Conservation (phyloP, 495 filamentous ascomycete genomes). For the Aspergillus steynii region DNA sequence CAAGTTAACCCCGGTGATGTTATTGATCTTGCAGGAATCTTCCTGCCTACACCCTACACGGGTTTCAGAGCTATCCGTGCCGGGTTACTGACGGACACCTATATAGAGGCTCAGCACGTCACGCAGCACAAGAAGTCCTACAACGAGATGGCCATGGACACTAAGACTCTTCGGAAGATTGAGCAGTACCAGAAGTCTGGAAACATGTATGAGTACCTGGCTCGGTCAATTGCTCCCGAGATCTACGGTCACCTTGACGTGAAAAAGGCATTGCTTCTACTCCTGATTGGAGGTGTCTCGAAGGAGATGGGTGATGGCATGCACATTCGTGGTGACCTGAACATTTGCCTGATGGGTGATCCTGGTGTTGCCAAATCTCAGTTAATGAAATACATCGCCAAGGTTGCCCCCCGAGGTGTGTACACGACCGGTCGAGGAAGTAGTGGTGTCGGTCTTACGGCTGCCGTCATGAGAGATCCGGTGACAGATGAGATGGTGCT, state of each 20-base stretch:
- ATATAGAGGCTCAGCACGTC: constrained; percentile 90
- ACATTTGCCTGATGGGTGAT: constrained; percentile 98
- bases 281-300: constrained; percentile 93
- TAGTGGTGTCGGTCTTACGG: constrained; percentile 95
- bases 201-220: constrained; percentile 90
- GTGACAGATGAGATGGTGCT: constrained; percentile 99
- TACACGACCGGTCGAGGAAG: constrained; percentile 97
- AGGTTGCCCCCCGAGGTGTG: constrained; percentile 94
- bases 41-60: constrained; percentile 95
- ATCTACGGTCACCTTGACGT: constrained; percentile 97
- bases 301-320: constrained; percentile 98
- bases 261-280: constrained; percentile 92
- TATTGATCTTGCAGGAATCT: constrained; percentile 90
- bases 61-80: constrained; percentile 96
- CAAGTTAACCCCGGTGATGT: constrained; percentile 92
- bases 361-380: constrained; percentile 99
- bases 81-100: constrained; percentile 93
- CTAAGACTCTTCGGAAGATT: constrained; percentile 74
- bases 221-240: constrained; percentile 94
- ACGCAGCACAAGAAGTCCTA: constrained; percentile 98
- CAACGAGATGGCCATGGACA: constrained; percentile 79
- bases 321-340: constrained; percentile 97
- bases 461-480: constrained; percentile 96
- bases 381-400: constrained; percentile 95
- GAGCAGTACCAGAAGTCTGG: constrained; percentile 77